A percentile compares a stretch with the other conserved stretches of the same genome.
Conservation (phyloP, 495 filamentous ascomycete genomes). For the Entonaema liquescens region DNA sequence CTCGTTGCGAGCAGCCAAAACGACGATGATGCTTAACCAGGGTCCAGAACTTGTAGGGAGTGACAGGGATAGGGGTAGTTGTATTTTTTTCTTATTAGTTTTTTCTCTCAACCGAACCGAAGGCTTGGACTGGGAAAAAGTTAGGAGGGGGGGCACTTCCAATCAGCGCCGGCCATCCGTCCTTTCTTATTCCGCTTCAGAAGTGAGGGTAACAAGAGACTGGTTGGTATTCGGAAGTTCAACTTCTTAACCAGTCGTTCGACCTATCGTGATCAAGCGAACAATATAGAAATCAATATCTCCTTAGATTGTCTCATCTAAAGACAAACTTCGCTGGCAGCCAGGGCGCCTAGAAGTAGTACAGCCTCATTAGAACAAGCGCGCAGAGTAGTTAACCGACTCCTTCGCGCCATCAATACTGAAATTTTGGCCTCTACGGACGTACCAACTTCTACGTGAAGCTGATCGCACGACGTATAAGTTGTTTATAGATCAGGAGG, state of each 20-base stretch:
- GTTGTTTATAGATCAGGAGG: slow-evolving; percentile 41
- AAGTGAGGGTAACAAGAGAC: slow-evolving; percentile 5
- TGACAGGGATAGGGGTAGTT: slow-evolving; percentile 33
- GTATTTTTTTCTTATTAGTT: background rate
- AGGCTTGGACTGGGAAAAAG: slow-evolving; percentile 19
- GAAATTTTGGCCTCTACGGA: slow-evolving; percentile 1
- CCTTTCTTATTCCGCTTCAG: slow-evolving; percentile 1
- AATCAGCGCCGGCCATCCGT: slow-evolving; percentile 20
- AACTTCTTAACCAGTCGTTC: slow-evolving; percentile 23
- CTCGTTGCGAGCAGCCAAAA: slow-evolving; percentile 40
- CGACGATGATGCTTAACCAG: slow-evolving; percentile 43
- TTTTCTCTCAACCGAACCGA: slow-evolving; percentile 36
- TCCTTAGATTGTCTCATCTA: slow-evolving; percentile 23
- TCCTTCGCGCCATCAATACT: slow-evolving; percentile 20
- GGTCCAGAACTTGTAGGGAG: slow-evolving; percentile 32
- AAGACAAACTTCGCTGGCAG: slow-evolving; percentile 6
- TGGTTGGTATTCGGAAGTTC: slow-evolving; percentile 16
- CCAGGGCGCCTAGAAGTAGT: slow-evolving; percentile 13
- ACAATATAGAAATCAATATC: slow-evolving; percentile 8
- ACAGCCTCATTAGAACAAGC: slow-evolving; percentile 19
- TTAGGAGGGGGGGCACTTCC: slow-evolving; percentile 7
- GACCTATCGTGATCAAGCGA: slow-evolving; percentile 24
- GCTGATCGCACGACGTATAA: slow-evolving; percentile 10
- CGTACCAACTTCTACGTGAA: slow-evolving; percentile 14
- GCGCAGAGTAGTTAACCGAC: slow-evolving; percentile 8